These are phyloP conservation scores for Camelina laxa DNA, from an alignment of 345 rosid genomes.

Conservation along the genomic window DNA sequence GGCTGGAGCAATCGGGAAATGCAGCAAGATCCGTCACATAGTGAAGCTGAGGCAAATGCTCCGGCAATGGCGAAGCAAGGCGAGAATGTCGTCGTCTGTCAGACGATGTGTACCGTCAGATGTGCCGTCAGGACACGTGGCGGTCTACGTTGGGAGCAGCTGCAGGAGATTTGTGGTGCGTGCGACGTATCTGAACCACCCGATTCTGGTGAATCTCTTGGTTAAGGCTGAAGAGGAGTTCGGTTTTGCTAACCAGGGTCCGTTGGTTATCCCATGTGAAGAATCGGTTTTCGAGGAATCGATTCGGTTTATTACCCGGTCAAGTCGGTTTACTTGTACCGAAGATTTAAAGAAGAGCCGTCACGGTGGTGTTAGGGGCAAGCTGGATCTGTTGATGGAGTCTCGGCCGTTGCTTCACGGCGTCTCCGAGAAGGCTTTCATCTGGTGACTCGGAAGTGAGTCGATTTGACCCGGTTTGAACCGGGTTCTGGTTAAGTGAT, in stretches of 20 bases:
- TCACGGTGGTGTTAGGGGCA: conserved; percentile 47
- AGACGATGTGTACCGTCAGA: conserved; percentile 59
- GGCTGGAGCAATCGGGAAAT: conserved; percentile 67
- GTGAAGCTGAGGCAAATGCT: conserved; percentile 84
- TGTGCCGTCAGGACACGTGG: conserved; percentile 93
- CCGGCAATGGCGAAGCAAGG: conserved; percentile 91
- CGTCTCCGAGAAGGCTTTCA: conserved; percentile 50
- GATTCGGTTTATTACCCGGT: conserved; percentile 60
- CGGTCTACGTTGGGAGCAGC: conserved; percentile 70
- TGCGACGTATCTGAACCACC: conserved; percentile 89
- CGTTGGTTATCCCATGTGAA: conserved; percentile 86
- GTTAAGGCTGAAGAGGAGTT: conserved; percentile 90
- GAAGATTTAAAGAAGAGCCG: conserved; percentile 63
- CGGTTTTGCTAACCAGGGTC: conserved; percentile 80
- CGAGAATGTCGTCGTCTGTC: conserved; percentile 72
- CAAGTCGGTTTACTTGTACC: conserved; percentile 49
- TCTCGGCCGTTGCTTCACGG: conserved; percentile 82
- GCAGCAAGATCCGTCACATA: conserved; percentile 90
- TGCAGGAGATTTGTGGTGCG: conserved; percentile 81
- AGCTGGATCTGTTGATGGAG: conserved; percentile 66
- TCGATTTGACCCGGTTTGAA: conserved; percentile 6
- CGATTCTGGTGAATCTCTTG: conserved; percentile 66
- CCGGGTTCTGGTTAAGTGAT: neutral
- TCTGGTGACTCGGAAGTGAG: conserved; percentile 44
- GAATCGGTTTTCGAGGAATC: conserved; percentile 82